Percentiles rank a stretch among this genome's conserved stretches.
These are phyloP conservation scores for Biscogniauxia mediterranea DNA, from an alignment of 2,329 filamentous ascomycete species.

Conservation along the genomic window DNA sequence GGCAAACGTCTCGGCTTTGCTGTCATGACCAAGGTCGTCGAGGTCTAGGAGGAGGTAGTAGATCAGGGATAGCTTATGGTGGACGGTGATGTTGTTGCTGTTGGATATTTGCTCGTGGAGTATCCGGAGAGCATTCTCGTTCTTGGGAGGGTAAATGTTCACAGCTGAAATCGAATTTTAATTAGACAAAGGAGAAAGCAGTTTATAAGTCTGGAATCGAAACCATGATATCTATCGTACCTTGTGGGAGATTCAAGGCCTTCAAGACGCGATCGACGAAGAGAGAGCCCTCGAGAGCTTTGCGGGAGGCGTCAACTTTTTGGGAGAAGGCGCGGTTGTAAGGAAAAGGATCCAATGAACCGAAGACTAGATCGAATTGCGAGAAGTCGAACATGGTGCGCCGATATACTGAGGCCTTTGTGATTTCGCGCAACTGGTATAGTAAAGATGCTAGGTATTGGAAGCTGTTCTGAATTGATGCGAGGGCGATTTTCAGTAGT, in stretches of 20 bases:
- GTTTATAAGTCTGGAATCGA: background rate
- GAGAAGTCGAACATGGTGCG: slow-evolving; percentile 59
- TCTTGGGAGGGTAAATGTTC: slow-evolving; percentile 72
- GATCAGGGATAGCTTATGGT: slow-evolving; percentile 79
- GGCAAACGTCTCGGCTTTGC: slow-evolving; percentile 54
- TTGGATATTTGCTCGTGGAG: slow-evolving; percentile 70
- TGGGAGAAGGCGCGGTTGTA: slow-evolving; percentile 62
- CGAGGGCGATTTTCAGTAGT: too few species aligned
- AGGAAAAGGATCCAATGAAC: slow-evolving; percentile 54
- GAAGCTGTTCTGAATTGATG: too few species aligned
- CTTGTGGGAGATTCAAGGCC: slow-evolving; percentile 66
- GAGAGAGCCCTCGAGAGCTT: slow-evolving; percentile 64
- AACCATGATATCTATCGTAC: slow-evolving; percentile 40
- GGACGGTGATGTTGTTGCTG: slow-evolving; percentile 57
- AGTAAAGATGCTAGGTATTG: background rate
- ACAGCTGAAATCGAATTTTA: slow-evolving; percentile 42
- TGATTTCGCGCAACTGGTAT: background rate
- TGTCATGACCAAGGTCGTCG: slow-evolving; percentile 43
- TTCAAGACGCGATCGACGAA: slow-evolving; percentile 79
- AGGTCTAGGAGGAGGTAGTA: slow-evolving; percentile 83
- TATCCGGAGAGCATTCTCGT: slow-evolving; percentile 63
- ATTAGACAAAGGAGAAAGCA: background rate
- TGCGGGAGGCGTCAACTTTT: slow-evolving; percentile 65
- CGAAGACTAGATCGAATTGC: slow-evolving; percentile 68
- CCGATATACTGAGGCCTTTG: background rate